These are phyloP conservation scores for Falciphora oryzae DNA, from an alignment of 2,329 filamentous ascomycete species.

Conservation along the genomic window DNA sequence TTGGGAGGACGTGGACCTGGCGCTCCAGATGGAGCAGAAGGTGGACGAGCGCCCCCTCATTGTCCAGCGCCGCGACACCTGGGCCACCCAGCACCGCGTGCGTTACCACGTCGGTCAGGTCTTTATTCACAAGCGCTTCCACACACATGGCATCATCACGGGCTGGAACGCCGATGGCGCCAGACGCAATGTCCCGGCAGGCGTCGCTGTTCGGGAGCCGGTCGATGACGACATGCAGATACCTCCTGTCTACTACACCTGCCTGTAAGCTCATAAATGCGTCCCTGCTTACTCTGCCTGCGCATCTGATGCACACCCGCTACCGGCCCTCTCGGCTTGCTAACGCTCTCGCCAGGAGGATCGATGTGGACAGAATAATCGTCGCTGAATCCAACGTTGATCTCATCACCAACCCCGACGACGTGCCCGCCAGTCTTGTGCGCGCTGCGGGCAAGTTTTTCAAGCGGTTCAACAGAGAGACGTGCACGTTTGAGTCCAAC, in stretches of 20 bases:
- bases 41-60: constrained; percentile 36
- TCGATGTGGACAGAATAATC: constrained; percentile 61
- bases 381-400: constrained; percentile 74
- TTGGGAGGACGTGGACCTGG: constrained; percentile 30
- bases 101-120: constrained; percentile 73
- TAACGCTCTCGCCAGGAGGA: constrained; percentile 40
- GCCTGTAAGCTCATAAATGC: constrained; percentile 58
- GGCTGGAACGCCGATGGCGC: constrained; percentile 64
- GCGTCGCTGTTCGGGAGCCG: neutral
- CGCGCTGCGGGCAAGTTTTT: constrained; percentile 78
- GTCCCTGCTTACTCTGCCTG: neutral
- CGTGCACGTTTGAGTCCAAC: constrained; percentile 76
- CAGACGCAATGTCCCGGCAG: neutral
- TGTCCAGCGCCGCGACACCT: constrained; percentile 27
- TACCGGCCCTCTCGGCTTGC: constrained; percentile 3
- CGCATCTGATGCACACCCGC: neutral
- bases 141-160: constrained; percentile 74
- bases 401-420: constrained; percentile 42
- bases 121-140: constrained; percentile 75
- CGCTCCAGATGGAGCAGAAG: constrained; percentile 35
- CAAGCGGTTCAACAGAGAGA: constrained; percentile 69
- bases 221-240: constrained; percentile 22
- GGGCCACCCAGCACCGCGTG: constrained; percentile 35
- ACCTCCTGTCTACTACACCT: constrained; percentile 75
- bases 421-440: constrained; percentile 53